Evolutionary conservation across 352 stramenopile species (phyloP).

Genomic region (Globisporangium spinosum): DNA sequence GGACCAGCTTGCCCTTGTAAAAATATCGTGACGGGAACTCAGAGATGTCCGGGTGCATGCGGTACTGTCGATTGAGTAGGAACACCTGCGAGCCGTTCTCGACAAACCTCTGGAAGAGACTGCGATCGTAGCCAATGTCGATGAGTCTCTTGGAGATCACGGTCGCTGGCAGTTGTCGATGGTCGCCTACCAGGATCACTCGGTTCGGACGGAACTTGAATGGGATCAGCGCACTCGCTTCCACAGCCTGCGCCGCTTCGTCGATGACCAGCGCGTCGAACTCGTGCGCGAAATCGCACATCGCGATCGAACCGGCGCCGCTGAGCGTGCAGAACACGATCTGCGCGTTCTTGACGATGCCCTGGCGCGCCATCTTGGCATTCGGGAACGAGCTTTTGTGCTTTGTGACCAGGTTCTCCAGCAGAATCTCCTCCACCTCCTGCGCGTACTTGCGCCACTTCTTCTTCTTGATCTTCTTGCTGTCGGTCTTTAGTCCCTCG

Average conservation of each 20-base stretch:
- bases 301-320: slow-evolving; percentile 64
- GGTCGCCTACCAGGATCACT: slow-evolving; percentile 91
- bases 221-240: slow-evolving; percentile 96
- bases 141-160: slow-evolving; percentile 92
- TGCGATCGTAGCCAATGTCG: slow-evolving; percentile 87
- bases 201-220: slow-evolving; percentile 88
- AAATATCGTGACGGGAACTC: slow-evolving; percentile 93
- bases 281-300: slow-evolving; percentile 87
- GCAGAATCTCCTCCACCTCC: slow-evolving; percentile 66
- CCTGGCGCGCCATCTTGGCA: slow-evolving; percentile 51
- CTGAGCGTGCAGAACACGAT: slow-evolving; percentile 87
- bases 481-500: slow-evolving; percentile 13
- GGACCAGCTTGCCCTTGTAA: slow-evolving; percentile 92
- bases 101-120: slow-evolving; percentile 96
- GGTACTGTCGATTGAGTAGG: slow-evolving; percentile 96
- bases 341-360: slow-evolving; percentile 71
- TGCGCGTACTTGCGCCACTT: slow-evolving; percentile 73
- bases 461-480: slow-evolving; percentile 53
- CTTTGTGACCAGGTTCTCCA: slow-evolving; percentile 65
- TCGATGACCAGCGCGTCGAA: slow-evolving; percentile 98
- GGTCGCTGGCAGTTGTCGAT: slow-evolving; percentile 96
- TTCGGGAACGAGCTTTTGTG: slow-evolving; percentile 56
- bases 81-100: slow-evolving; percentile 62
- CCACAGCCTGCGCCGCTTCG: slow-evolving; percentile 96
- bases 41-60: slow-evolving; percentile 96